Percentiles rank a stretch among this genome's conserved stretches.
These are phyloP conservation scores for Aspergillus hiratsukae DNA, from an alignment of 2,329 filamentous ascomycete species.

Conservation along the genomic window DNA sequence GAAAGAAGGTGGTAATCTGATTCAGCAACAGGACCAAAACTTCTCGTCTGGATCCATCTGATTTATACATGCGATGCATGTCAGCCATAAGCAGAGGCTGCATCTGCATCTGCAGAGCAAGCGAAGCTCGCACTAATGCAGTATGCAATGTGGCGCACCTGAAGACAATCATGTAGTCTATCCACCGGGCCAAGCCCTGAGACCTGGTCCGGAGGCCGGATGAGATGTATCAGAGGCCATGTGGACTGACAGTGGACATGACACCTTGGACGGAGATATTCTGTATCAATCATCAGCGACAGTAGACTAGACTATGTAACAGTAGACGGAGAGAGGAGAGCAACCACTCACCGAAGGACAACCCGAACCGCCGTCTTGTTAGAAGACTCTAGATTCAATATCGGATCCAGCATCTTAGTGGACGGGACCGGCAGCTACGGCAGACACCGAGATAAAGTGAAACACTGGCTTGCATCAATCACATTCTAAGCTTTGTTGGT, in stretches of 20 bases:
- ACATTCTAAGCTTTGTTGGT: not conserved
- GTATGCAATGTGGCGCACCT: conserved; percentile 14
- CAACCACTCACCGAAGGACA: too few relatives aligned
- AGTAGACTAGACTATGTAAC: too few relatives aligned
- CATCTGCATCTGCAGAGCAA: not conserved
- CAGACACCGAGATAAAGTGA: not conserved
- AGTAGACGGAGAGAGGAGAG: too few relatives aligned
- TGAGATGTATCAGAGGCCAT: not conserved
- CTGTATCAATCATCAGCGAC: not conserved
- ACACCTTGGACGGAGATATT: not conserved
- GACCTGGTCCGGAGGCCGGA: conserved; percentile 3
- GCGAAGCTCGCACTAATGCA: not conserved
- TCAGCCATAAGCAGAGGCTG: not conserved
- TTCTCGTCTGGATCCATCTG: not conserved
- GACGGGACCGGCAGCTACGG: not conserved
- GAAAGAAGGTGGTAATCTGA: not conserved
- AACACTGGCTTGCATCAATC: not conserved
- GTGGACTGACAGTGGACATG: too few relatives aligned
- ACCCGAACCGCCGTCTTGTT: not conserved
- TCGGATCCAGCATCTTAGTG: not conserved
- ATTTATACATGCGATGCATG: not conserved
- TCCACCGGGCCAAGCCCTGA: conserved; percentile 26
- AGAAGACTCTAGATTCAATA: not conserved
- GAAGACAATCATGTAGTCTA: conserved; percentile 19
- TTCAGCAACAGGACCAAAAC: not conserved